phyloP scores from a whole-genome alignment of 208 protist species.

The Trypanosoma theileri region DNA sequence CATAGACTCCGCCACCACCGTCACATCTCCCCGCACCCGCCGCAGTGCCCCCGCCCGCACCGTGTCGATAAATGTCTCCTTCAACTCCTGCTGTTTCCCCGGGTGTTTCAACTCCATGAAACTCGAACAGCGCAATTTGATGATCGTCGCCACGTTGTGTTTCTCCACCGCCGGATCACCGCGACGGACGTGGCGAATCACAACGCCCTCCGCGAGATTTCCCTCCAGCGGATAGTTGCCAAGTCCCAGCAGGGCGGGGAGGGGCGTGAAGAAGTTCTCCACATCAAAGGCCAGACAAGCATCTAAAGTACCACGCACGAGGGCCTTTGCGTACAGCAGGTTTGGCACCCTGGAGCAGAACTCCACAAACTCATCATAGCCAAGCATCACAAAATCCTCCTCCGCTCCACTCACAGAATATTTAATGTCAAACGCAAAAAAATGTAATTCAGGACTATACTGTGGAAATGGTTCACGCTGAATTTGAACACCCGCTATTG shows the following conservation, averaged over 20 bases:
- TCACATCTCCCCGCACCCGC: slow-evolving; percentile 64
- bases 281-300: slow-evolving; percentile 86
- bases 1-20: slow-evolving; percentile 72
- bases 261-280: slow-evolving; percentile 82
- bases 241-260: slow-evolving; percentile 79
- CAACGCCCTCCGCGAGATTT: slow-evolving; percentile 89
- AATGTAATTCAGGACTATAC: slow-evolving; percentile 89
- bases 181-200: slow-evolving; percentile 80
- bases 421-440: slow-evolving; percentile 84
- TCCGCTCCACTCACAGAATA: slow-evolving; percentile 80
- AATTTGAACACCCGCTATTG: slow-evolving; percentile 77
- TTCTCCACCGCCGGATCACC: slow-evolving; percentile 64
- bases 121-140: slow-evolving; percentile 84
- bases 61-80: slow-evolving; percentile 86
- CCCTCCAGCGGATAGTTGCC: slow-evolving; percentile 87
- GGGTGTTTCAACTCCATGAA: slow-evolving; percentile 91
- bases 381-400: slow-evolving; percentile 72
- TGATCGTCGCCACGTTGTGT: slow-evolving; percentile 79
- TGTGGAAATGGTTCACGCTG: slow-evolving; percentile 86
- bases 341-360: slow-evolving; percentile 68
- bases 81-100: slow-evolving; percentile 88
- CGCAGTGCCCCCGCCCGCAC: slow-evolving; percentile 71
- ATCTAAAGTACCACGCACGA: slow-evolving; percentile 83
- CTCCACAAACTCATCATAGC: slow-evolving; percentile 80
- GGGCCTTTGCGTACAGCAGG: slow-evolving; percentile 69